Base-by-base conservation (phyloP, 768 basidiomycete species). In the Suillus occidentalis region DNA sequence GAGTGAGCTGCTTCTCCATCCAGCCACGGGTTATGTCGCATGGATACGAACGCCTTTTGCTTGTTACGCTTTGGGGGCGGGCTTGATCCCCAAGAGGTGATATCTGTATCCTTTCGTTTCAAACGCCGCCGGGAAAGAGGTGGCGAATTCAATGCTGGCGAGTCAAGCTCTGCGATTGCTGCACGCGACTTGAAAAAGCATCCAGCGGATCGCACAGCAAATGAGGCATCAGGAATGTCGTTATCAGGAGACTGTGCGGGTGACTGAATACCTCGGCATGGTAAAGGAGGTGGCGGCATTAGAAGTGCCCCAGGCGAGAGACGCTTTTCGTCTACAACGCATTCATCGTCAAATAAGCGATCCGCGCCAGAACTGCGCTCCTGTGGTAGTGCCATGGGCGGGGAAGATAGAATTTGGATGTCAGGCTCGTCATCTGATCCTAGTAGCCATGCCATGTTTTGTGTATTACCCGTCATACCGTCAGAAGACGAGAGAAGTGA, bases 1-100 rank as follows among this genome's bases (percentile, higher is more conserved):
- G 94, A 95, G 70, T 94, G 93, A 20, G 75, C 75, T 4, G 93
- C 93, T 72, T 88, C 89, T 40, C 85, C 80, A 68, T 92, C 91
- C 60, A 92, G 80, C 72, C 88, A 80, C 1, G 77, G 81, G 67
- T 81, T 78, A 56, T 73, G 62, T 53, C 73, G 75, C 70, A 73
- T 84, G 73, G 76, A 77, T 16, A 77, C 75, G 10, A 66, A 68
- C 3, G 57, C 71, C 61, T 70, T 76, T 36, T 7, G 18, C 57
- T 67, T 56, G 45, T 28, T 62, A 37, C 45, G 59, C 31, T 71
- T 76, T 0, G 67, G 66, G 2, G 71, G 64, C 25, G 76, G 68
- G 16, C 73, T 70, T 42, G 71, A 62, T 47, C 22, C 8, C n/a
- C 60, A 67, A 50, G 68, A 59, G 52, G 68, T 49, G 13, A 71